These are phyloP conservation scores for Vickermania ingenoplastis DNA, from an alignment of 208 protist genomes.

Conservation along the genomic window DNA sequence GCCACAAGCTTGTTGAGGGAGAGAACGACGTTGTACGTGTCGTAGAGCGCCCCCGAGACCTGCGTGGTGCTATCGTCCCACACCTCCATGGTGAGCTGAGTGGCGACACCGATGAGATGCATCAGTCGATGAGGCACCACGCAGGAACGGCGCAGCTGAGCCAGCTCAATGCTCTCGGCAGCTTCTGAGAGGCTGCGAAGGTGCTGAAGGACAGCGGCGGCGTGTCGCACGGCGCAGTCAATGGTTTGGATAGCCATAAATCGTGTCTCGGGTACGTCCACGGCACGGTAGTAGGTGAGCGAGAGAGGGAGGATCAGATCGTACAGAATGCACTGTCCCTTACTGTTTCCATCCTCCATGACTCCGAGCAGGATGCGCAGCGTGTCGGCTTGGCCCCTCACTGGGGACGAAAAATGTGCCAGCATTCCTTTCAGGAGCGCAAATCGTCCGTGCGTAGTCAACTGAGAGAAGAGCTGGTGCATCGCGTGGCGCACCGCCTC, in stretches of 20 bases:
- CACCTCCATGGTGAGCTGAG: slow-evolving; percentile 72
- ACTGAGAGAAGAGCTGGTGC: slow-evolving; percentile 19
- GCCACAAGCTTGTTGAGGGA: slow-evolving; percentile 17
- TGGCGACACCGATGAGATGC: slow-evolving; percentile 27
- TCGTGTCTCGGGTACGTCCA: slow-evolving; percentile 71
- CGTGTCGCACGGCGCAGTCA: slow-evolving; percentile 74
- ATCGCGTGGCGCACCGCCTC: slow-evolving; percentile 10
- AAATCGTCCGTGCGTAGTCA: slow-evolving; percentile 74
- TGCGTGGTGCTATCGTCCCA: slow-evolving; percentile 87
- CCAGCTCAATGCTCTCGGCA: not conserved
- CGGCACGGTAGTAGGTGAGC: slow-evolving; percentile 27
- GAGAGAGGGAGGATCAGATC: slow-evolving; percentile 62
- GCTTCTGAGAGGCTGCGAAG: not conserved
- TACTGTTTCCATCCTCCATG: not conserved
- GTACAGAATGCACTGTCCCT: slow-evolving; percentile 16
- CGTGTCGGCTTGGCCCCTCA: slow-evolving; percentile 20
- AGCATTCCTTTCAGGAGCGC: slow-evolving; percentile 78
- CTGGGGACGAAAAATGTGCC: slow-evolving; percentile 59
- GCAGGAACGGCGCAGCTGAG: slow-evolving; percentile 13
- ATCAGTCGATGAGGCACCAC: not conserved
- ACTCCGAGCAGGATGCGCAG: slow-evolving; percentile 34
- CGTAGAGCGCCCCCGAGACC: slow-evolving; percentile 73
- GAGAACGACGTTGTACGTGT: slow-evolving; percentile 59
- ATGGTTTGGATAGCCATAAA: slow-evolving; percentile 89
- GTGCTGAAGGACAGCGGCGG: slow-evolving; percentile 26